These are phyloP conservation scores for Lathyrus aphaca DNA, from an alignment of 306 rosid genomes.

Conservation along the genomic window DNA sequence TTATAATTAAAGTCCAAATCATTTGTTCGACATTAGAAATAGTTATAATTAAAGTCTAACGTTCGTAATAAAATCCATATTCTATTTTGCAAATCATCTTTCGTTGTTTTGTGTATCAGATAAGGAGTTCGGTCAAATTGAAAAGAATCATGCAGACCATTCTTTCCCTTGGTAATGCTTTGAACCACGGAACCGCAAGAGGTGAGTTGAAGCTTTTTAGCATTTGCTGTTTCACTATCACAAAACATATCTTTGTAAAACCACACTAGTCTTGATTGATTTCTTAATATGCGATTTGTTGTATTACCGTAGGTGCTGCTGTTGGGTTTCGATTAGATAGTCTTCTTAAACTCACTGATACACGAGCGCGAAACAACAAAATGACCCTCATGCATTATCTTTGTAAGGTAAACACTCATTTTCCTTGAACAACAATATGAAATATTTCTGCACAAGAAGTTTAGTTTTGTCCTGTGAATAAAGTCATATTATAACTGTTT, in stretches of 20 bases:
- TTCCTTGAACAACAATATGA: slow-evolving; percentile 18
- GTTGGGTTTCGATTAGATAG: slow-evolving; percentile 98
- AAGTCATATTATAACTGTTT: slow-evolving; percentile 29
- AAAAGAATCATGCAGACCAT: slow-evolving; percentile 99
- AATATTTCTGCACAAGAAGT: slow-evolving; percentile 4
- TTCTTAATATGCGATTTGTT: slow-evolving; percentile 31
- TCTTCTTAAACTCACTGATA: slow-evolving; percentile 93
- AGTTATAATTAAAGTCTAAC: neutral
- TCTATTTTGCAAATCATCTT: slow-evolving; percentile 30
- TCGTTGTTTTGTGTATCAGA: slow-evolving; percentile 59
- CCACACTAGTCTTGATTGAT: slow-evolving; percentile 27
- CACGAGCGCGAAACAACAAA: slow-evolving; percentile 86
- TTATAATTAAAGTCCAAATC: too few relatives aligned
- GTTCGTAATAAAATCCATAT: neutral
- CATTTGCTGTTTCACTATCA: slow-evolving; percentile 17
- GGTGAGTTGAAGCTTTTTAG: slow-evolving; percentile 57
- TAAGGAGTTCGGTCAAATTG: slow-evolving; percentile 86
- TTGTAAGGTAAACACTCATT: slow-evolving; percentile 77
- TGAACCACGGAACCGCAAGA: slow-evolving; percentile 99
- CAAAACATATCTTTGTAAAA: neutral
- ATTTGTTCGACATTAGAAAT: neutral
- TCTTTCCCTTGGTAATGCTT: slow-evolving; percentile 95
- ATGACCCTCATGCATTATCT: slow-evolving; percentile 99
- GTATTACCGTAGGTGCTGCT: slow-evolving; percentile 73
- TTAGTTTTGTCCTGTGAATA: slow-evolving; percentile 7